Evolutionary conservation across 225 moss, liverwort and hornwort species (phyloP).

Genomic region (Pleurozium schreberi): DNA sequence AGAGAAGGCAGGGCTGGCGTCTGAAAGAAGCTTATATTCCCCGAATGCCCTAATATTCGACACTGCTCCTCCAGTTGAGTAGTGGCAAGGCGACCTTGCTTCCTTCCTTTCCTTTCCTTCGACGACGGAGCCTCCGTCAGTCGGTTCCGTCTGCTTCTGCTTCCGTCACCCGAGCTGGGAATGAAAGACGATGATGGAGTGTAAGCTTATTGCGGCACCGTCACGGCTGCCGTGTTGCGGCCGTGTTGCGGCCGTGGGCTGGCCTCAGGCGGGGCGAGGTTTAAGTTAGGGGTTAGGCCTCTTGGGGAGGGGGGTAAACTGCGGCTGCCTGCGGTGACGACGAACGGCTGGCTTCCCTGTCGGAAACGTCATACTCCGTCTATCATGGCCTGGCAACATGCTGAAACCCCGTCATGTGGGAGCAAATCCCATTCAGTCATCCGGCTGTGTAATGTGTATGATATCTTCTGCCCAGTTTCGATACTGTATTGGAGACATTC

Average conservation of each 20-base stretch:
- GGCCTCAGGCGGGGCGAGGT: not conserved
- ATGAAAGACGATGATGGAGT: not conserved
- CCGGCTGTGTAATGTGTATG: too few species aligned
- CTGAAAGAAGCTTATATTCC: slow-evolving; percentile 1
- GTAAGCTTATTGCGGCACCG: not conserved
- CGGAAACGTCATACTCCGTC: not conserved
- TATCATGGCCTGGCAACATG: not conserved
- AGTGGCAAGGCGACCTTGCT: too few species aligned
- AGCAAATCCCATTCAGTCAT: not conserved
- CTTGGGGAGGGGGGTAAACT: too few species aligned
- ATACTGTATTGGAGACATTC: not conserved
- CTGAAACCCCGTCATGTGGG: not conserved
- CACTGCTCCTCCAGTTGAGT: not conserved
- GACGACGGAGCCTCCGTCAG: not conserved
- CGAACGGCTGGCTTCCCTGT: not conserved
- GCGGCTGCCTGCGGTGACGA: not conserved
- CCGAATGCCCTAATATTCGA: slow-evolving; percentile 7
- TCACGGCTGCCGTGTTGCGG: not conserved
- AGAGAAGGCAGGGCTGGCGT: not conserved
- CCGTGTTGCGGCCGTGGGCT: not conserved
- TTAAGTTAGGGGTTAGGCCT: not conserved
- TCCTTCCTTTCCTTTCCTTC: not conserved
- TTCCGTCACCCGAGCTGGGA: not conserved
- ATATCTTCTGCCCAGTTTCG: not conserved
- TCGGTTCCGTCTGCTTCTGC: not conserved